phyloP scores from a whole-genome alignment of 2,329 filamentous ascomycete genomes.

The Fusarium verticillioides region DNA sequence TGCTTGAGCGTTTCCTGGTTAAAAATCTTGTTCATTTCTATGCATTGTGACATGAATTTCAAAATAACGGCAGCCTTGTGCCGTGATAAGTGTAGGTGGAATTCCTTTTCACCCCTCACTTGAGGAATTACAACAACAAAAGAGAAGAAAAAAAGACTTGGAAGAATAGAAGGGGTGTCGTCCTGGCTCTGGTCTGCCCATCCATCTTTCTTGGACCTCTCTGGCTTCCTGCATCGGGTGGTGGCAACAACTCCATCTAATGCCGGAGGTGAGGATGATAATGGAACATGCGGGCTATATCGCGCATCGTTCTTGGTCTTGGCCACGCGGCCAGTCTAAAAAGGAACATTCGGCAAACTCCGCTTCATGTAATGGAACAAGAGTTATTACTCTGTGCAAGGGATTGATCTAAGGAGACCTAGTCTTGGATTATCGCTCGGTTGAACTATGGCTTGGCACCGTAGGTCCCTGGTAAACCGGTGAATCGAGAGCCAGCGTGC shows the following conservation, averaged over 20 bases:
- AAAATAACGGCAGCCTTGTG: neutral
- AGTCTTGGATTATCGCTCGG: conserved; percentile 5
- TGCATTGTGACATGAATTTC: conserved; percentile 3
- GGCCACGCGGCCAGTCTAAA: neutral
- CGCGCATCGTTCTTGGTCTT: conserved; percentile 7
- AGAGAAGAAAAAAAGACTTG: too few relatives aligned
- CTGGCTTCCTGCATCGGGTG: neutral
- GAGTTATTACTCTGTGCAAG: neutral
- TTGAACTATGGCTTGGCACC: neutral
- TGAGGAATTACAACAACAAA: neutral
- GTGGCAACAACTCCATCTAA: neutral
- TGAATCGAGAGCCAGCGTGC: neutral
- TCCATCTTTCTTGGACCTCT: neutral
- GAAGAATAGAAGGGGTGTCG: neutral
- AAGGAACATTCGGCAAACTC: neutral
- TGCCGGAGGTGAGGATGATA: neutral
- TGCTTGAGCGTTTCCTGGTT: neutral
- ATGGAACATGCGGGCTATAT: conserved; percentile 16
- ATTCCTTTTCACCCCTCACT: neutral
- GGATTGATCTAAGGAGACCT: neutral
- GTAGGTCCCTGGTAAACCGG: neutral
- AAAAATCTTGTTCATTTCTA: neutral
- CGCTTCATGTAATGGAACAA: neutral
- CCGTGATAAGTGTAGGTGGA: neutral
- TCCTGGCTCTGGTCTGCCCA: neutral